These are phyloP conservation scores for Ogataea methanolica DNA, from an alignment of 805 yeast genomes.

Conservation along the genomic window DNA sequence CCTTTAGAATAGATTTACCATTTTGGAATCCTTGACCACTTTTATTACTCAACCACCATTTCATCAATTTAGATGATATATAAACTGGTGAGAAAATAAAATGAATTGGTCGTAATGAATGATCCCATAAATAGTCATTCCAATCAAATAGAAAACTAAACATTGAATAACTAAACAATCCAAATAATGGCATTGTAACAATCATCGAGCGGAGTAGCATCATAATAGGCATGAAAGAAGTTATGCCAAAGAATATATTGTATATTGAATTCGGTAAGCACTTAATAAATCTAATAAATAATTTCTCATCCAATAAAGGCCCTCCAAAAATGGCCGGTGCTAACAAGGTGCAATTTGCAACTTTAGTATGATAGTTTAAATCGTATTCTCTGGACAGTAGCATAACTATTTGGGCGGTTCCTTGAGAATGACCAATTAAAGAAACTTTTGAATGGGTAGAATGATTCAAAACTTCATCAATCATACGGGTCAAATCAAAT, in stretches of 20 bases:
- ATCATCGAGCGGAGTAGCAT: slow-evolving; percentile 48
- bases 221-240: slow-evolving; percentile 76
- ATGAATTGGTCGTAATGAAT: slow-evolving; percentile 59
- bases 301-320: slow-evolving; percentile 54
- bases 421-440: slow-evolving; percentile 85
- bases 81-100: slow-evolving; percentile 84
- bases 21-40: slow-evolving; percentile 41
- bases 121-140: slow-evolving; percentile 78
- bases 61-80: slow-evolving; percentile 76
- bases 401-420: slow-evolving; percentile 80
- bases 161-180: slow-evolving; percentile 69
- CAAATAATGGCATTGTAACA: slow-evolving; percentile 49
- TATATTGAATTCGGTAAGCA: slow-evolving; percentile 39
- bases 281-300: slow-evolving; percentile 62
- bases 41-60: slow-evolving; percentile 77
- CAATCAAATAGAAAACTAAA: slow-evolving; percentile 86
- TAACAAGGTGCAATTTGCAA: slow-evolving; percentile 68
- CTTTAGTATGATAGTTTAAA: slow-evolving; percentile 31
- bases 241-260: slow-evolving; percentile 64
- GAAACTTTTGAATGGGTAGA: slow-evolving; percentile 43
- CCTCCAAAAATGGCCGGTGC: slow-evolving; percentile 96
- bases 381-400: slow-evolving; percentile 53
- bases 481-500: slow-evolving; percentile 70
- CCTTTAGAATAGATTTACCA: slow-evolving; percentile 47
- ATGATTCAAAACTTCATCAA: slow-evolving; percentile 48